Evolutionary conservation across 73 alveolate genomes (phyloP).

Genomic region (Tetrahymena malaccensis): DNA sequence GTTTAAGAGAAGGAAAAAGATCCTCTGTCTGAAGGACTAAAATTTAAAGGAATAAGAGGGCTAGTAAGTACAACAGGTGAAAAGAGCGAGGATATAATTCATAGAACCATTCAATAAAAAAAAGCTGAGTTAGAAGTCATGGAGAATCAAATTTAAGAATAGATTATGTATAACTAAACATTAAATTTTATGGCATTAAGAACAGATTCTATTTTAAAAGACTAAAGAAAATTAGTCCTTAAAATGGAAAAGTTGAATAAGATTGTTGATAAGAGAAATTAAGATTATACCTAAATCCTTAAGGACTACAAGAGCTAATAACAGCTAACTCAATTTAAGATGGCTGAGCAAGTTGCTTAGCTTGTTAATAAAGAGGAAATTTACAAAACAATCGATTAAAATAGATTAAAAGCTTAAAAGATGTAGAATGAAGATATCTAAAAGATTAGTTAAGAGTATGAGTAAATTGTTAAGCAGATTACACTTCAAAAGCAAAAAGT

Average conservation of each 20-base stretch:
- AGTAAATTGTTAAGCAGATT: neutral
- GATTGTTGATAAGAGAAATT: neutral
- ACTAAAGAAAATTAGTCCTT: neutral
- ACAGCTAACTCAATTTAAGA: neutral
- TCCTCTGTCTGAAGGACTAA: neutral
- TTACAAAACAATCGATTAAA: neutral
- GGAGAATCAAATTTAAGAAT: neutral
- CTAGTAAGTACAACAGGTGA: neutral
- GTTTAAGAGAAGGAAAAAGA: neutral
- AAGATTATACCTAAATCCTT: neutral
- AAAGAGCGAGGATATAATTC: neutral
- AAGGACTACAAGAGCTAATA: neutral
- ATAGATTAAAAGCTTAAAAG: neutral
- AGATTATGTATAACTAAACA: neutral
- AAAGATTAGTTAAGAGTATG: neutral
- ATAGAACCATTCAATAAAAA: neutral
- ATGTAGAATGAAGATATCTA: neutral
- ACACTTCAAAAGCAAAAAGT: neutral
- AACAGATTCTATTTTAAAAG: neutral
- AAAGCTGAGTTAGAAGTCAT: neutral
- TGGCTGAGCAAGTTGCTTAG: neutral
- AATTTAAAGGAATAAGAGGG: neutral
- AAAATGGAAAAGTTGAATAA: neutral
- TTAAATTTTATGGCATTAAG: neutral
- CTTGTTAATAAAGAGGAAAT: neutral